Evolutionary conservation across 2,329 filamentous ascomycete species (phyloP).

Genomic region (Cercospora citrullina): DNA sequence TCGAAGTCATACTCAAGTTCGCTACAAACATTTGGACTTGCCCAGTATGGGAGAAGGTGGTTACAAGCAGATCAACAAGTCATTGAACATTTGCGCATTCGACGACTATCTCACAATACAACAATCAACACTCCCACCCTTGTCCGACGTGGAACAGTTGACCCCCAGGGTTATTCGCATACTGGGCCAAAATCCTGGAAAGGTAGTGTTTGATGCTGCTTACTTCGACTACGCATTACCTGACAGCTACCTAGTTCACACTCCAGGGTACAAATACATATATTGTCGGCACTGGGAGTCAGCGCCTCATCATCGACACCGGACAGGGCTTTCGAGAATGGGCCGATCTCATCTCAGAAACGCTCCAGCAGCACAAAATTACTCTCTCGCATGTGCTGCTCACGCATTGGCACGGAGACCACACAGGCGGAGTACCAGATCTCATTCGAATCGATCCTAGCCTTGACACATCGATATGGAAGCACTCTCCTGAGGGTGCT

Average conservation of each 20-base stretch:
- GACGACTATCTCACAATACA: conserved; percentile 32
- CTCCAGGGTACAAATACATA: conserved; percentile 48
- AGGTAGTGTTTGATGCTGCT: conserved; percentile 8
- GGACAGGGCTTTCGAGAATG: conserved; percentile 38
- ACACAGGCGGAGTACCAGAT: conserved; percentile 46
- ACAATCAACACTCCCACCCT: conserved; percentile 19
- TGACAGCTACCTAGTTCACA: conserved; percentile 33
- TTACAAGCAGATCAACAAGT: conserved; percentile 32
- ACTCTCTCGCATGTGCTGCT: conserved; percentile 46
- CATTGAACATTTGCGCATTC: conserved; percentile 27
- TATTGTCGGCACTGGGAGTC: conserved; percentile 42
- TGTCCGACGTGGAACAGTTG: conserved; percentile 28
- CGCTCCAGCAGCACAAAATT: conserved; percentile 36
- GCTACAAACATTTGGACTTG: background rate
- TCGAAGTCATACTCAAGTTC: background rate
- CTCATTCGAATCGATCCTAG: conserved; percentile 39
- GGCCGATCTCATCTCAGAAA: conserved; percentile 39
- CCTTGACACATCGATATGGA: conserved; percentile 39
- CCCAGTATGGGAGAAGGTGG: conserved; percentile 26
- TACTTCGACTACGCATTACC: background rate
- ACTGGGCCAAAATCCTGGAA: conserved; percentile 32
- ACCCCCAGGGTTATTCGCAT: conserved; percentile 28
- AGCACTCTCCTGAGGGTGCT: conserved; percentile 37
- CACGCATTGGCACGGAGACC: conserved; percentile 50
- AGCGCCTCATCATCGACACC: conserved; percentile 43